Base-by-base conservation (phyloP, 2,329 filamentous ascomycete genomes). In the Chaetomiaceae sp. region DNA sequence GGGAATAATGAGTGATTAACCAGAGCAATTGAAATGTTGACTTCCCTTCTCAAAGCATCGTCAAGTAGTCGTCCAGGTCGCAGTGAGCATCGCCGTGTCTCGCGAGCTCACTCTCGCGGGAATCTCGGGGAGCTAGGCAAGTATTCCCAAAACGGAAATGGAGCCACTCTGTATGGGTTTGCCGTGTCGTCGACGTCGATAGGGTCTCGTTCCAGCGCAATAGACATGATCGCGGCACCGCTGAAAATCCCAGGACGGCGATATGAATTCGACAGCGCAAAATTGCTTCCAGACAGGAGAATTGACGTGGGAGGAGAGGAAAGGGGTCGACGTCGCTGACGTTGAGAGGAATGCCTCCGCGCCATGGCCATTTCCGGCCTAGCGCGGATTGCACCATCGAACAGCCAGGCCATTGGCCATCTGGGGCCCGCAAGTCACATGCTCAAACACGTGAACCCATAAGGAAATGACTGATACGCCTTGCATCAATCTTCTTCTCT, bases 321-420 rank as follows among this genome's bases (percentile, higher is more conserved):
- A 34, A 25, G 25, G 52, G 27, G 40, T 56, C 34, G 51, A 55
- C 43, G 56, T 63, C 54, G 60, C 61, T 54, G 56, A 49, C 51
- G 43, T 50, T 19, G 29, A 38, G 40, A 54, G 49, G 47, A 47
- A 51, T 52, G 22, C 43, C 48, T 58, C 43, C 23, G 44, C 20
- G 1, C 51, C 27, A 45, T 42, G 1, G 8, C 58, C 47, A 39
- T 15, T 61, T 56, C 56, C 39, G 58, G 61, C 34, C 54, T 63
- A 63, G 63, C 58, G 59, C 48, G 51, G 56, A 64, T 64, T 61
- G 61, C 61, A 59, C 60, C 61, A 64, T 63, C 49, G 56, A 6
- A 8, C 33, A 7, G 9, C n/a, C 4, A 6, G 14, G 9, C 23
- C 12, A 43, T 53, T 47, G 44, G 51, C 15, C n/a, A 12, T 22